A percentile compares a stretch with the other conserved stretches of the same genome.
Evolutionary conservation across 495 filamentous ascomycete genomes (phyloP).

Genomic region (Penicillium goetzii): DNA sequence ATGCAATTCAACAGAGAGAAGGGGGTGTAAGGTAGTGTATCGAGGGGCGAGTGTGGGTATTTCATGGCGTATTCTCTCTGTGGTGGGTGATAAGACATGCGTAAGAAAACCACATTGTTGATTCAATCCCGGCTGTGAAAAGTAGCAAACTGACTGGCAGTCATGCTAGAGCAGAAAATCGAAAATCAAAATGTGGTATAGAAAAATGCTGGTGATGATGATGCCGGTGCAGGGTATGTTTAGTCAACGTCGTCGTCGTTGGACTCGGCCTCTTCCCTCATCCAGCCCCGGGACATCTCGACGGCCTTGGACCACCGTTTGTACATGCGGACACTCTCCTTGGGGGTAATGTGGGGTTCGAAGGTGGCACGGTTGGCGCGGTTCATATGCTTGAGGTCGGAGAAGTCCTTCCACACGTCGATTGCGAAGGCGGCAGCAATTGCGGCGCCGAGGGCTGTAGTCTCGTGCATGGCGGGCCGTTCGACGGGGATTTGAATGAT

Average conservation of each 20-base stretch:
- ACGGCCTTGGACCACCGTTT: constrained; percentile 84
- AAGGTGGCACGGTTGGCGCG: constrained; percentile 75
- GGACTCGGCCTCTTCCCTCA: constrained; percentile 46
- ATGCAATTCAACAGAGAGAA: constrained; percentile 9
- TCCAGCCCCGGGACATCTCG: constrained; percentile 88
- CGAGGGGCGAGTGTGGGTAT: not conserved
- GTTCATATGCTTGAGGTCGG: constrained; percentile 80
- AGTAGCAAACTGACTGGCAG: constrained; percentile 17
- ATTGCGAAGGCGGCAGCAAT: constrained; percentile 91
- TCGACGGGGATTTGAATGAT: constrained; percentile 87
- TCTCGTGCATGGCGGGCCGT: constrained; percentile 90
- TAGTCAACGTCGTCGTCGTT: constrained; percentile 41
- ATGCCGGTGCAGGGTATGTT: constrained; percentile 6
- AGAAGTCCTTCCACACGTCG: constrained; percentile 77
- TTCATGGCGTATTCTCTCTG: constrained; percentile 13
- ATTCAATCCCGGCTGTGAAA: constrained; percentile 1
- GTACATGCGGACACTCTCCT: constrained; percentile 70
- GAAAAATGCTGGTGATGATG: not conserved
- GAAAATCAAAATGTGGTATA: constrained; percentile 15
- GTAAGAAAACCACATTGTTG: not conserved
- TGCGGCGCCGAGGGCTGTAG: constrained; percentile 89
- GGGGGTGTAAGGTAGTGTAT: constrained; percentile 1
- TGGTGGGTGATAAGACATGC: constrained; percentile 3
- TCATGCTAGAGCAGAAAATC: constrained; percentile 15
- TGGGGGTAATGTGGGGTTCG: constrained; percentile 62